These are phyloP conservation scores for Aspergillus candidus DNA, from an alignment of 2,329 filamentous ascomycete species.

Conservation along the genomic window DNA sequence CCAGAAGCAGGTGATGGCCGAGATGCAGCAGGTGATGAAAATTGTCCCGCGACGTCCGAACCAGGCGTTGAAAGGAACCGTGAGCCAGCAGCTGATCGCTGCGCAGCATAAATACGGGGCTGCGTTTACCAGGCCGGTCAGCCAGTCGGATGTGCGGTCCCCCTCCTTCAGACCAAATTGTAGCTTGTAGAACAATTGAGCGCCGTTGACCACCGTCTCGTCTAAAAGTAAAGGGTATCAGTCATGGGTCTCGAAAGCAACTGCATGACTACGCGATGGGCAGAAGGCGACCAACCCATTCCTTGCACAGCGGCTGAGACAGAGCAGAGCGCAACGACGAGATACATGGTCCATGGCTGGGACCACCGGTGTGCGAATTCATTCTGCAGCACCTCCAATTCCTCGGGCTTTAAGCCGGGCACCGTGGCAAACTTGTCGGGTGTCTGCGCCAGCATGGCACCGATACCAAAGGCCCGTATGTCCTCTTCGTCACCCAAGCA, in stretches of 20 bases:
- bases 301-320: conserved; percentile 64
- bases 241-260: too few relatives aligned
- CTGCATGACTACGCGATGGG: too few relatives aligned
- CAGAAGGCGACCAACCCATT: conserved; percentile 43
- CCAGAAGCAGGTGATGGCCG: conserved; percentile 50
- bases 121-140: conserved; percentile 57
- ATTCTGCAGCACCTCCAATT: conserved; percentile 52
- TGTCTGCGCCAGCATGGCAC: conserved; percentile 54
- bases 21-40: conserved; percentile 68
- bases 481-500: conserved; percentile 52
- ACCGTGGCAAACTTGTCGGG: conserved; percentile 47
- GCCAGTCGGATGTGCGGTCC: conserved; percentile 47
- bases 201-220: conserved; percentile 64
- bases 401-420: conserved; percentile 51
- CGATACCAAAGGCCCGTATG: conserved; percentile 54
- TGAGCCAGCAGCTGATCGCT: conserved; percentile 66
- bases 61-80: conserved; percentile 62
- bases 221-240: conserved; percentile 36
- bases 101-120: conserved; percentile 58
- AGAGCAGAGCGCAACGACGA: conserved; percentile 61
- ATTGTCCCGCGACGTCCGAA: conserved; percentile 70
- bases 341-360: conserved; percentile 60
- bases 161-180: conserved; percentile 54
- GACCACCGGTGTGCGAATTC: conserved; percentile 64
- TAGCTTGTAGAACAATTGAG: conserved; percentile 58